Percentiles rank a stretch among this genome's conserved stretches.
Conservation (phyloP, 75 land plant genomes). For the Azolla pinnata region DNA sequence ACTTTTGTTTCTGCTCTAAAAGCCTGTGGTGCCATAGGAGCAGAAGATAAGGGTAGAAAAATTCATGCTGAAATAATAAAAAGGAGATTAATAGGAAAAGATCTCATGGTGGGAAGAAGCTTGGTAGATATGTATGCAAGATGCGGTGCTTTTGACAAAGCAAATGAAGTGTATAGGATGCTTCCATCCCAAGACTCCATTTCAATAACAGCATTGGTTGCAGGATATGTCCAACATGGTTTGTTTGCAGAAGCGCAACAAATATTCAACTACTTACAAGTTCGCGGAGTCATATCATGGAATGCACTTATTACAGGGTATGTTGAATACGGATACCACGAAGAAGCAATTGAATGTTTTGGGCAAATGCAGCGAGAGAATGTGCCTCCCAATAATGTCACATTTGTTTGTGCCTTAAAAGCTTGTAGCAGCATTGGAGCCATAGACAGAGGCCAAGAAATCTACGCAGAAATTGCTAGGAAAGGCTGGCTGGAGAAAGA, state of each 20-base stretch:
- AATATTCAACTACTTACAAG: no score
- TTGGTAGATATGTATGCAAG: conserved; percentile 38
- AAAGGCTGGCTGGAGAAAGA: no score
- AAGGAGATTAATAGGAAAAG: conserved; percentile 6
- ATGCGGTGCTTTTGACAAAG: conserved; percentile 23
- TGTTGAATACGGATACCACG: no score
- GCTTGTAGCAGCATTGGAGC: no score
- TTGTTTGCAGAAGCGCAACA: conserved; percentile 33
- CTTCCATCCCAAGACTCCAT: conserved; percentile 33
- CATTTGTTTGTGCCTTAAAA: no score
- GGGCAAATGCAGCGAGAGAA: no score
- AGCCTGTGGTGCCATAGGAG: conserved; percentile 22
- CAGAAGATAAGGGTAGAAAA: conserved; percentile 18
- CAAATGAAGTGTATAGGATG: conserved; percentile 20
- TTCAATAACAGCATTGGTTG: conserved; percentile 55
- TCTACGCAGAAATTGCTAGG: no score
- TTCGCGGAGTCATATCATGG: no score
- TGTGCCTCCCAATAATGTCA: no score
- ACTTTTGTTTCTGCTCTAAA: conserved; percentile 39
- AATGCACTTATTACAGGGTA: no score
- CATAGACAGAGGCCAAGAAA: no score
- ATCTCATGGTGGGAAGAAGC: conserved; percentile 41
- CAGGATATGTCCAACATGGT: conserved; percentile 56
- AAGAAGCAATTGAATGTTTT: no score
- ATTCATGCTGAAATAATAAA: conserved; percentile 48